Evolutionary conservation across 2,329 filamentous ascomycete genomes (phyloP), one percentile per base, ranked within the genome.

Genomic region (Verticillium isaacii): DNA sequence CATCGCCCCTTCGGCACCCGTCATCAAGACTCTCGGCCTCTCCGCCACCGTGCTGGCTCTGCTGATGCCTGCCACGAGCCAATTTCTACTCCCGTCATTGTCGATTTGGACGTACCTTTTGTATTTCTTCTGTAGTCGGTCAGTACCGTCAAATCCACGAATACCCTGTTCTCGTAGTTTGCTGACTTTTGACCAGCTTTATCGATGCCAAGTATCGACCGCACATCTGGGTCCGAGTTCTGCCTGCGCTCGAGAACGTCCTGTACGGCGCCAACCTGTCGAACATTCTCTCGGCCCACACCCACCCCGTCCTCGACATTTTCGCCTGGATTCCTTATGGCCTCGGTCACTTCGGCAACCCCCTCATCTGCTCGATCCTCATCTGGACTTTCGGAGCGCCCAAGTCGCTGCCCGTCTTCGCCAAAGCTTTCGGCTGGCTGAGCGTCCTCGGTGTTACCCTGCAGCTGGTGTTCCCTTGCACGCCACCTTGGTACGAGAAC

Each of bases 401-500:
- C 1, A 91, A 92, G 65, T 93, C 91, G 0, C 84, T 91, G 1
- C 92, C 93, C 11, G 88, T 93, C 19, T 97, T 93, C 72, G 92
- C 92, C 17, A 89, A 89, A 68, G 87, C 89, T 58, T 97, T 97
- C 69, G 94, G 94, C 63, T 97, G 94, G 83, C 90, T 97, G 86
- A 95, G 93, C 77, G 86, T 97, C 66, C 81, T 89, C 14, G 94
- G 93, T 60, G 94, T 97, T 61, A 86, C 89, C 36, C 93, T 96
- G 66, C 93, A 97, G 78, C 83, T 97, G 60, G 76, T 93, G 65
- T 96, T 97, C 77, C 94, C 94, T 1, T 97, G 94, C 80, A 95
- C 93, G 29, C 92, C 94, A 32, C 94, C 94, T 1, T 98, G 94
- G 94, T 98, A 97, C 72, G 94, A 97, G 82, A 96, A 95, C 75